Evolutionary conservation across 345 rosid genomes (phyloP), one percentile per base, ranked within the genome.

Genomic region (Murraya koenigii): DNA sequence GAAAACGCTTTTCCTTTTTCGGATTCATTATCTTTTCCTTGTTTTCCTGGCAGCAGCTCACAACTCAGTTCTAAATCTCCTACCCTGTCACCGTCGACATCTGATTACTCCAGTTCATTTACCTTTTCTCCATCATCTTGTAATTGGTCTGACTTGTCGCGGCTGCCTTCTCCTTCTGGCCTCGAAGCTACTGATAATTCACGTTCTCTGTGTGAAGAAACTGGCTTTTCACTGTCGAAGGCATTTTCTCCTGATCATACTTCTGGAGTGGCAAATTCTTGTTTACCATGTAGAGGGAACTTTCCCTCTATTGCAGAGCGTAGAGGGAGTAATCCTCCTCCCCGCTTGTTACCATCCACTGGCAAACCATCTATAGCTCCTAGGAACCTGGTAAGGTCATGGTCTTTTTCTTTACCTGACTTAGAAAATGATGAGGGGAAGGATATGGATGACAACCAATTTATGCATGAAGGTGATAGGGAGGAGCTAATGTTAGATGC

Each of bases 81-180:
- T 39, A 80, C 88, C 3, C 83, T 87, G 19, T 91, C 93, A 47
- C 95, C 95, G 77, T 91, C 94, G 71, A 84, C 88, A 59, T 89
- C 93, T 30, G 95, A 88, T 75, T 87, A 88, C 81, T 87, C 89
- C 38, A 91, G 91, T 81, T 89, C 90, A 28, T 88, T 89, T 77
- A 77, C 86, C 75, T 89, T 91, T 74, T 91, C 95, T 62, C 95
- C 95, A 28, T 85, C 93, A 13, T 89, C 93, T 44, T 87, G 93
- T 63, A 91, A 88, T 76, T 89, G 91, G 93, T 89, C 92, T 69
- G 94, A 91, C 86, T 79, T 85, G 26, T 85, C 90, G 32, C 88
- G 74, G 83, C 95, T 84, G 76, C 89, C 93, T 83, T 88, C 91
- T 60, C 95, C 95, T 33, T 88, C 95, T 66, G 80, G 84, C 71